Evolutionary conservation across 1,284 basidiomycete species (phyloP).

Genomic region (Takashimella koratensis): DNA sequence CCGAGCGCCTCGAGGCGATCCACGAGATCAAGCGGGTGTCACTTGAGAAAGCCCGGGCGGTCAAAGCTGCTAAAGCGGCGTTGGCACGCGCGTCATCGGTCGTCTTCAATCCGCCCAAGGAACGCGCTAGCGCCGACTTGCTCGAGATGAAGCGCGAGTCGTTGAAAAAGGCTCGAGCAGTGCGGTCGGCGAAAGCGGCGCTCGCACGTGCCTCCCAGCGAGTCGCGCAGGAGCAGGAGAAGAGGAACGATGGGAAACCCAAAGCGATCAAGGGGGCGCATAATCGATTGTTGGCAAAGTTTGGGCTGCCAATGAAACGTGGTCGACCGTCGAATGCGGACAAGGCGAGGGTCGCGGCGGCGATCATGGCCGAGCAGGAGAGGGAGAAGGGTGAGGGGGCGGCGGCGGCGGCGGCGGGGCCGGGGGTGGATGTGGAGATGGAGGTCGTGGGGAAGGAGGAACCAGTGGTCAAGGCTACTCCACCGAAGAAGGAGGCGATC

Average conservation of each 20-base stretch:
- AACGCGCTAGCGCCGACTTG: background rate
- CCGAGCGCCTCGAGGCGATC: background rate
- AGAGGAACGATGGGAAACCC: background rate
- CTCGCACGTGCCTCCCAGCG: background rate
- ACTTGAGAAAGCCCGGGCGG: background rate
- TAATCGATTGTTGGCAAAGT: background rate
- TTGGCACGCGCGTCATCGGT: no score
- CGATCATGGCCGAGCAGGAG: background rate
- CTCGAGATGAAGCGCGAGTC: background rate
- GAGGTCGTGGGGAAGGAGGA: background rate
- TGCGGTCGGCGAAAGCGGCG: background rate
- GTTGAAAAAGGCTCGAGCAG: background rate
- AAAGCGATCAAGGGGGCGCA: background rate
- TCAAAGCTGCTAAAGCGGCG: background rate
- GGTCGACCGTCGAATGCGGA: background rate
- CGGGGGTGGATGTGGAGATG: background rate
- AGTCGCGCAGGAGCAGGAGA: background rate
- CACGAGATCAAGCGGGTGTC: background rate
- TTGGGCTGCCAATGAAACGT: background rate
- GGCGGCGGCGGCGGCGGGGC: no score
- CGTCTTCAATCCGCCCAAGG: background rate
- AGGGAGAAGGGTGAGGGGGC: background rate
- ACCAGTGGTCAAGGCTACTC: background rate
- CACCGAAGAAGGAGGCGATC: constrained; percentile 14
- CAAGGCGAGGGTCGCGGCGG: background rate